phyloP scores from a whole-genome alignment of 768 basidiomycete species.

The Lactarius indigo region DNA sequence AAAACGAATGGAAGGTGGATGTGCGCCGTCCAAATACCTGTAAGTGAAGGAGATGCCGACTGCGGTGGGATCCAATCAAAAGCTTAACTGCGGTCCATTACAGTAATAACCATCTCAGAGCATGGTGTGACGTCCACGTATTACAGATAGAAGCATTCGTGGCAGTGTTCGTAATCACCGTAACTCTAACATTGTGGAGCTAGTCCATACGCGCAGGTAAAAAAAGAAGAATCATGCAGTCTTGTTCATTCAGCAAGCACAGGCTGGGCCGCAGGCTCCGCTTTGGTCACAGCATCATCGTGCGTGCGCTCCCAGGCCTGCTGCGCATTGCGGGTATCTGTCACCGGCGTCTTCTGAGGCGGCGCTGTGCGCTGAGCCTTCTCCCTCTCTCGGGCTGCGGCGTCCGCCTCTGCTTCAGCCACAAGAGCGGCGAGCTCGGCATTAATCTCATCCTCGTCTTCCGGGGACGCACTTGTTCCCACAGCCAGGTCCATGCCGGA shows the following conservation, averaged over 20 bases:
- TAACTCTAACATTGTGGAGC: neutral
- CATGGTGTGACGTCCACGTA: neutral
- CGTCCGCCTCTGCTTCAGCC: conserved; percentile 38
- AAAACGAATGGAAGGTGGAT: neutral
- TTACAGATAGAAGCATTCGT: neutral
- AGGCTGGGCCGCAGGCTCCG: neutral
- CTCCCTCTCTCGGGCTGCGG: conserved; percentile 20
- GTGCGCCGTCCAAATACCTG: neutral
- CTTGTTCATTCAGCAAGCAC: conserved; percentile 5
- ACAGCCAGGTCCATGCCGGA: conserved; percentile 53
- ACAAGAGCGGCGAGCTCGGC: conserved; percentile 61
- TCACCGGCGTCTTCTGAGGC: neutral
- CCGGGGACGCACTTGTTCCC: conserved; percentile 42
- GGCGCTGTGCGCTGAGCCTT: neutral
- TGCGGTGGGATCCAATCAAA: neutral
- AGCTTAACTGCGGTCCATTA: neutral
- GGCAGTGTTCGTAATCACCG: neutral
- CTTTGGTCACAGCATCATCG: neutral
- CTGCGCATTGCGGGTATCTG: neutral
- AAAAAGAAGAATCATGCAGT: too few species aligned
- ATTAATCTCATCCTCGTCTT: conserved; percentile 56
- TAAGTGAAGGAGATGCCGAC: neutral
- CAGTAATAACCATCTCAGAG: neutral
- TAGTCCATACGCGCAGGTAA: neutral
- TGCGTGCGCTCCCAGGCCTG: neutral